A percentile compares a stretch with the other conserved stretches of the same genome.
These are phyloP conservation scores for Monilinia fructicola DNA, from an alignment of 2,329 filamentous ascomycete genomes.

Conservation along the genomic window DNA sequence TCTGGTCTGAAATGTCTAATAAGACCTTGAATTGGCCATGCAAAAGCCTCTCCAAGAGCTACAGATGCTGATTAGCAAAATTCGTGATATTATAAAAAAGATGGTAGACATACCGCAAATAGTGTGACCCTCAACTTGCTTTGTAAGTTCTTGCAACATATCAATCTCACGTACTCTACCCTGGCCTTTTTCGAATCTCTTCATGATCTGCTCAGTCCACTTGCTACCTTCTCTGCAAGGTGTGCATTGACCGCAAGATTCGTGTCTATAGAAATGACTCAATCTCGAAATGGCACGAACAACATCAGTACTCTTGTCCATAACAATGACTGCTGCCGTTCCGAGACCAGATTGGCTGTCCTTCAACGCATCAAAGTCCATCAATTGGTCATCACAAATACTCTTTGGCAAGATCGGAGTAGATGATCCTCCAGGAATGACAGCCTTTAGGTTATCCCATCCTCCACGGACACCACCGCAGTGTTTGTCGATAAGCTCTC, in stretches of 20 bases:
- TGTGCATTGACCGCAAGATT: conserved; percentile 97
- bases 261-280: conserved; percentile 96
- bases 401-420: conserved; percentile 90
- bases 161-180: conserved; percentile 92
- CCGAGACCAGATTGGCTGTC: conserved; percentile 96
- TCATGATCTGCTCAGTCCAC: conserved; percentile 99
- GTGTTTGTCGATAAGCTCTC: conserved; percentile 96
- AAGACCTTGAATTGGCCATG: conserved; percentile 96
- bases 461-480: conserved; percentile 94
- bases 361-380: conserved; percentile 99
- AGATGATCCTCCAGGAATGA: conserved; percentile 95
- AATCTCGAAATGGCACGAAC: conserved; percentile 91
- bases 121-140: conserved; percentile 98
- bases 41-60: conserved; percentile 95
- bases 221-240: conserved; percentile 99
- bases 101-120: conserved; percentile 73
- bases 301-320: conserved; percentile 97
- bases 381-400: conserved; percentile 90
- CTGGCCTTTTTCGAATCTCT: conserved; percentile 88
- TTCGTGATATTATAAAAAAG: neutral
- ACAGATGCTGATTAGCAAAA: conserved; percentile 27
- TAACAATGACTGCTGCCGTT: conserved; percentile 96
- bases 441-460: conserved; percentile 94
- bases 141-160: conserved; percentile 98
- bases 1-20: conserved; percentile 98